These are phyloP conservation scores for Colletotrichum cereale DNA, from an alignment of 2,329 filamentous ascomycete genomes.

Conservation along the genomic window DNA sequence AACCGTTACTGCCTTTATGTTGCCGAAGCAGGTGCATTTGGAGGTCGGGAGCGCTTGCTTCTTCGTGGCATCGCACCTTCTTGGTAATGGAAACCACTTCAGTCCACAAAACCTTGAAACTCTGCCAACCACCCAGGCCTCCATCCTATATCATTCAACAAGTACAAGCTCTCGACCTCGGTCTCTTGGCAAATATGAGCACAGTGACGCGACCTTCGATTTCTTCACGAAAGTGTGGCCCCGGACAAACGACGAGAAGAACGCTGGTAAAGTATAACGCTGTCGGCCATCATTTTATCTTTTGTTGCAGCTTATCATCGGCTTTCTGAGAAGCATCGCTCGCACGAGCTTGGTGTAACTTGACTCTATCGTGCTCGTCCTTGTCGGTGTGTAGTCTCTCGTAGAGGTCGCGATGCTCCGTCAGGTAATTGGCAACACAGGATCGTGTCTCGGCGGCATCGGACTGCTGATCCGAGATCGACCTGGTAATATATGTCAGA, in stretches of 20 bases:
- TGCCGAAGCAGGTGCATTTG: not conserved
- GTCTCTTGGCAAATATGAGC: too few species aligned
- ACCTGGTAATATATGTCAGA: not conserved
- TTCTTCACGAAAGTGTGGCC: too few species aligned
- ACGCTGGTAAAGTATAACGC: too few species aligned
- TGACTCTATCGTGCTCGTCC: not conserved
- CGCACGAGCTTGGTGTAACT: not conserved
- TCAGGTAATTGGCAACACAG: conserved; percentile 1
- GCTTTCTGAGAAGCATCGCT: not conserved
- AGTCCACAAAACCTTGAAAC: too few species aligned
- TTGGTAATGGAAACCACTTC: too few species aligned
- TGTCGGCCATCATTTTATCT: not conserved
- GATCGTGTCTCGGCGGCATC: not conserved
- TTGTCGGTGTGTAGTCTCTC: not conserved
- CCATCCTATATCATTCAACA: not conserved
- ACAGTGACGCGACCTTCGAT: not conserved
- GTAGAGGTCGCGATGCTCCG: conserved; percentile 1
- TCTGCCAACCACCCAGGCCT: not conserved
- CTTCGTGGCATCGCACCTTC: not conserved
- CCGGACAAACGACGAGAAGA: too few species aligned
- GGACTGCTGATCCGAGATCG: not conserved
- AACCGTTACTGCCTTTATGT: too few species aligned
- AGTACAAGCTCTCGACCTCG: too few species aligned
- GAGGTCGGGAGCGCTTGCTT: not conserved
- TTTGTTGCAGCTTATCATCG: not conserved